These are phyloP conservation scores for Termitomyces sp. DNA, from an alignment of 768 basidiomycete genomes.

Conservation along the genomic window DNA sequence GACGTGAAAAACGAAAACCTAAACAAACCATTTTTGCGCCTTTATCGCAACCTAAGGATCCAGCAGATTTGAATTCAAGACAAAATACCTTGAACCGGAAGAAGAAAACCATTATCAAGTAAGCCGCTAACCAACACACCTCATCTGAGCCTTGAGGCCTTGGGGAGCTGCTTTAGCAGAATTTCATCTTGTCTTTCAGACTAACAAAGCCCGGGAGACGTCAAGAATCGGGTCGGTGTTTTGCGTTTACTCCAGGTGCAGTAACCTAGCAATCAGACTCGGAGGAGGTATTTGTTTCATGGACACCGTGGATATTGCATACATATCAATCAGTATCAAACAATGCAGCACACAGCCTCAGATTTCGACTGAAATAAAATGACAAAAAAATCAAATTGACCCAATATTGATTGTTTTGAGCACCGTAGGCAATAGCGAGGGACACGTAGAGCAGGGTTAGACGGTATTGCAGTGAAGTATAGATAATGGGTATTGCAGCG, in stretches of 20 bases:
- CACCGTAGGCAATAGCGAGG: too few species aligned
- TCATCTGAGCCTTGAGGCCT: too few species aligned
- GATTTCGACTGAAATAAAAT: too few species aligned
- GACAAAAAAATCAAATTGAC: too few species aligned
- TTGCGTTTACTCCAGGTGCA: background rate
- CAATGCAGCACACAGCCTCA: too few species aligned
- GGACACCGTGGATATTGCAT: background rate
- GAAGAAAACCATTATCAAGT: background rate
- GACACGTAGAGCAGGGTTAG: too few species aligned
- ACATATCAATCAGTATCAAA: background rate
- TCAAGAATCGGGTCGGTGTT: background rate
- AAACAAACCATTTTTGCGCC: background rate
- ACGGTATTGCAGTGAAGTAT: too few species aligned
- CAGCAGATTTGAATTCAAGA: too few species aligned
- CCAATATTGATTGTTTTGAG: too few species aligned
- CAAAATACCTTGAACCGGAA: background rate
- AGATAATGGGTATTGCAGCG: too few species aligned
- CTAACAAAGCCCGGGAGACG: background rate
- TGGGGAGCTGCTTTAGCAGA: too few species aligned
- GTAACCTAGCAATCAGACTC: background rate
- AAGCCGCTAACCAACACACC: background rate
- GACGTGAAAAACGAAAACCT: background rate
- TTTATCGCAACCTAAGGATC: background rate
- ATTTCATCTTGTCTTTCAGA: background rate
- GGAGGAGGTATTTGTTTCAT: background rate